Percentiles rank a stretch among this genome's conserved stretches.
These are phyloP conservation scores for Millerozyma acaciae DNA, from an alignment of 805 yeast species.

Conservation along the genomic window DNA sequence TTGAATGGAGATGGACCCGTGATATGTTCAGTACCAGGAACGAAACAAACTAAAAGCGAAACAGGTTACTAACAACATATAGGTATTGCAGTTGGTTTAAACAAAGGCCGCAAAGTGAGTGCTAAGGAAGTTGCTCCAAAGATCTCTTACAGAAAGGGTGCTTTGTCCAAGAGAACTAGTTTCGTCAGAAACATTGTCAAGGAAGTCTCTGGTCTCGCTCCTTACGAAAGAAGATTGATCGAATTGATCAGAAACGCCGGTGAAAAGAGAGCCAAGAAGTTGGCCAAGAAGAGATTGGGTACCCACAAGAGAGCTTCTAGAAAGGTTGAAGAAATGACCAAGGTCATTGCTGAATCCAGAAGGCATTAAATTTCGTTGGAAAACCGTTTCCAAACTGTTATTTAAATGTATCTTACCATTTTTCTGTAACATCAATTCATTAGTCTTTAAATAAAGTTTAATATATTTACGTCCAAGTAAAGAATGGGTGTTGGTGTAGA, in stretches of 20 bases:
- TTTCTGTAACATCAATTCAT: conserved; percentile 8
- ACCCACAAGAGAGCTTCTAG: conserved; percentile 99
- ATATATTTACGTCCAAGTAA: conserved; percentile 7
- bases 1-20: too few relatives aligned
- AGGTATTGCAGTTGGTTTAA: conserved; percentile 97
- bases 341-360: conserved; percentile 95
- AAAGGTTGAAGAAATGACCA: conserved; percentile 98
- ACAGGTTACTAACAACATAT: conserved; percentile 29
- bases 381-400: not conserved
- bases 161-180: conserved; percentile 88
- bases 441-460: conserved; percentile 5
- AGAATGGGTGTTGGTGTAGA: conserved; percentile 1
- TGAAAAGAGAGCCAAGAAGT: conserved; percentile 99
- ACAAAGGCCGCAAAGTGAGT: conserved; percentile 98
- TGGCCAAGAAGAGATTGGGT: conserved; percentile 99
- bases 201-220: conserved; percentile 98
- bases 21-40: not conserved
- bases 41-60: conserved; percentile 1
- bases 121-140: conserved; percentile 67
- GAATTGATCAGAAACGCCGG: conserved; percentile 99
- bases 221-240: conserved; percentile 99
- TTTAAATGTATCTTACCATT: not conserved
- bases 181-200: conserved; percentile 94
- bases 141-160: conserved; percentile 95
- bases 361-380: conserved; percentile 56